Percentiles rank a stretch among this genome's conserved stretches.
phyloP scores from a whole-genome alignment of 257 asterid genomes.

The Datura wrightii region DNA sequence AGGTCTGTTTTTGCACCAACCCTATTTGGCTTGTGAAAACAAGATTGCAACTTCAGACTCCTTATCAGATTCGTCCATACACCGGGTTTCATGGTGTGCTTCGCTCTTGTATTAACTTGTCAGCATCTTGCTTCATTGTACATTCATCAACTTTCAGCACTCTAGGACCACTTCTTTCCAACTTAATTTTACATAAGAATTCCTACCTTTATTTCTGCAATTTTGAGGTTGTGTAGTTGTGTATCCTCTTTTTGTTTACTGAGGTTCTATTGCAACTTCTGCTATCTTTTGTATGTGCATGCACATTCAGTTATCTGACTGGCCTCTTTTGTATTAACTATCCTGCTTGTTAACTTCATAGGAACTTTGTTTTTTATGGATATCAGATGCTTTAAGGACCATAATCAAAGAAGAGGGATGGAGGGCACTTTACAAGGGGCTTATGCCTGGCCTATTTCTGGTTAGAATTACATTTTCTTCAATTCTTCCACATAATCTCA shows the following conservation, averaged over 20 bases:
- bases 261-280: conserved; percentile 11
- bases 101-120: conserved; percentile 33
- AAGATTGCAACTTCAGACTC: conserved; percentile 97
- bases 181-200: background rate
- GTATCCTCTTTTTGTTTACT: background rate
- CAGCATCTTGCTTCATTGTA: conserved; percentile 27
- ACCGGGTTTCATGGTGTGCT: conserved; percentile 88
- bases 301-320: conserved; percentile 19
- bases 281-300: background rate
- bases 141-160: background rate
- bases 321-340: conserved; percentile 18
- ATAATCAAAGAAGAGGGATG: conserved; percentile 94
- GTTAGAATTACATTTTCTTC: conserved; percentile 50
- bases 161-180: background rate
- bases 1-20: conserved; percentile 88
- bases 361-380: conserved; percentile 23
- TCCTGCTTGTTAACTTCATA: background rate
- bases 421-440: conserved; percentile 91
- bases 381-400: conserved; percentile 87
- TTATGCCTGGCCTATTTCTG: conserved; percentile 84
- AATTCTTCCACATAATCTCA: background rate
- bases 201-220: conserved; percentile 21
- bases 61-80: conserved; percentile 71
- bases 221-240: background rate
- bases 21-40: conserved; percentile 98